phyloP scores from a whole-genome alignment of 257 asterid species.

The Nicotiana tabacum region DNA sequence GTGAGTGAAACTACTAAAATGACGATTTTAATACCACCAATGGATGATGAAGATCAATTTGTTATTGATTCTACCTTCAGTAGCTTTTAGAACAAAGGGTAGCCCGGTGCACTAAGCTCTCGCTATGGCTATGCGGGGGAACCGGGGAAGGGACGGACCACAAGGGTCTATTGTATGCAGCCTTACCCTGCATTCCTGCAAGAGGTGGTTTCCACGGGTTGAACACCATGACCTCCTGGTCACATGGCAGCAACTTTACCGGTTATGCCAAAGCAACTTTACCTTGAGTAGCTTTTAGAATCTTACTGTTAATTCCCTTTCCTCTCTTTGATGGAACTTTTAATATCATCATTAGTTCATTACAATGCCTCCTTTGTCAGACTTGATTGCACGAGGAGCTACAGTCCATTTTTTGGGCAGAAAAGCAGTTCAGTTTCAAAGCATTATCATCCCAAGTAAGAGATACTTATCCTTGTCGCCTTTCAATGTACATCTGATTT shows the following conservation, averaged over 20 bases:
- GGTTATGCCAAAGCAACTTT: too few species aligned
- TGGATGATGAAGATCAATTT: conserved; percentile 3
- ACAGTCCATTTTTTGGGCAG: conserved; percentile 10
- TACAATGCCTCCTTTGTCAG: conserved; percentile 16
- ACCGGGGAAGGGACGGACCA: too few species aligned
- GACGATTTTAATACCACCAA: neutral
- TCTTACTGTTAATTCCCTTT: conserved; percentile 1
- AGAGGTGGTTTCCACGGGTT: too few species aligned
- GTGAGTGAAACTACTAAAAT: neutral
- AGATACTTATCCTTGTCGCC: neutral
- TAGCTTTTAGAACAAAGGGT: neutral
- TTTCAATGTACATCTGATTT: neutral
- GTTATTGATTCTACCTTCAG: neutral
- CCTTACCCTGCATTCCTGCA: neutral
- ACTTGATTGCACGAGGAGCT: conserved; percentile 11
- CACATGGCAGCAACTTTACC: too few species aligned
- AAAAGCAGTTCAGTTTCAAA: conserved; percentile 7
- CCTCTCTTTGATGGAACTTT: neutral
- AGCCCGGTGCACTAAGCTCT: too few species aligned
- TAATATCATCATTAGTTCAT: neutral
- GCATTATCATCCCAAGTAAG: conserved; percentile 22
- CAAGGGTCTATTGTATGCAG: too few species aligned
- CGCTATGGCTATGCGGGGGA: too few species aligned
- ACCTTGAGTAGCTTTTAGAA: neutral
- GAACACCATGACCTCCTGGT: too few species aligned